phyloP scores from a whole-genome alignment of 306 rosid genomes.

The Lupinus albus region DNA sequence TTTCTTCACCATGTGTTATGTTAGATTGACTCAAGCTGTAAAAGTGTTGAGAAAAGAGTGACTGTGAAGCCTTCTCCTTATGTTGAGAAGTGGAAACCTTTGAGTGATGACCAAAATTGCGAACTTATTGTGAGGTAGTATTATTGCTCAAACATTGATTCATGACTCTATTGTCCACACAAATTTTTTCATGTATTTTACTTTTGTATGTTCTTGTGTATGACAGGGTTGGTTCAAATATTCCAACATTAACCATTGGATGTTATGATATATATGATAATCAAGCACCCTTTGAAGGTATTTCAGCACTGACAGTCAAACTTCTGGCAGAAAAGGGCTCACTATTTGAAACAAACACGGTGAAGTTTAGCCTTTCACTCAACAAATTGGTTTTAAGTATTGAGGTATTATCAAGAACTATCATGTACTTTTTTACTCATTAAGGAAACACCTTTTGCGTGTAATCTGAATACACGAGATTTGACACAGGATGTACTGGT shows the following conservation, averaged over 20 bases:
- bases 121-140: constrained; percentile 42
- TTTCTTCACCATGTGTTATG: constrained; percentile 19
- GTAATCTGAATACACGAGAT: background rate
- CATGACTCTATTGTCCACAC: background rate
- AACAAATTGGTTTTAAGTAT: constrained; percentile 35
- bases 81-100: constrained; percentile 39
- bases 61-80: constrained; percentile 41
- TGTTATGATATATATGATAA: constrained; percentile 45
- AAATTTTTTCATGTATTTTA: background rate
- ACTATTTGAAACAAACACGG: constrained; percentile 26
- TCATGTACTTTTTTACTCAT: background rate
- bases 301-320: constrained; percentile 36
- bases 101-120: constrained; percentile 15
- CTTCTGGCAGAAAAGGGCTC: constrained; percentile 27
- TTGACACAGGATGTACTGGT: constrained; percentile 45
- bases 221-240: constrained; percentile 54
- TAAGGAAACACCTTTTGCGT: background rate
- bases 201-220: constrained; percentile 1
- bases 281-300: constrained; percentile 35
- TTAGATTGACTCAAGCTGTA: constrained; percentile 44
- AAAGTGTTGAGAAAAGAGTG: constrained; percentile 32
- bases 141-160: background rate
- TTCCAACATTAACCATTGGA: constrained; percentile 41
- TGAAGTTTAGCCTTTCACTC: constrained; percentile 16
- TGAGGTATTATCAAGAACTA: constrained; percentile 38